These are phyloP conservation scores for Blastomyces parvus DNA, from an alignment of 2,329 filamentous ascomycete genomes.

Conservation along the genomic window DNA sequence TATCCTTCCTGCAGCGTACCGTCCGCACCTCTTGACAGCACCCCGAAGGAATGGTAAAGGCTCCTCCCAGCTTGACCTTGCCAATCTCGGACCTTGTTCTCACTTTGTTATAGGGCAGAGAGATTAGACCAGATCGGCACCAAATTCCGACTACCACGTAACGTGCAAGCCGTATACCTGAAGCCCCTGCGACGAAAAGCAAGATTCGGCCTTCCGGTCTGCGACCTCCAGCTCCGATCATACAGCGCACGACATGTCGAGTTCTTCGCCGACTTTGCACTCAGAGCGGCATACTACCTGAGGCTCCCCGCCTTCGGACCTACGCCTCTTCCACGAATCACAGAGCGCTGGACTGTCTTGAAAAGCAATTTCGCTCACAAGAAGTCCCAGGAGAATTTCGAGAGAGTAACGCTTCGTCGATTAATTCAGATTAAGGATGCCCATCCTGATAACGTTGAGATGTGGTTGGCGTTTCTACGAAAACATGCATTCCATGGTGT, in stretches of 20 bases:
- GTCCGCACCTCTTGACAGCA: constrained; percentile 3
- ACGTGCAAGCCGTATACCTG: constrained; percentile 77
- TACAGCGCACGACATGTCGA: constrained; percentile 84
- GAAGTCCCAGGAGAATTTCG: constrained; percentile 96
- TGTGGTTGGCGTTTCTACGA: constrained; percentile 85
- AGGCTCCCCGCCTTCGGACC: constrained; percentile 78
- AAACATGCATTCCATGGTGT: constrained; percentile 94
- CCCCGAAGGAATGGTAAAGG: constrained; percentile 24
- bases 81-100: constrained; percentile 3
- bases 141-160: constrained; percentile 57
- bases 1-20: neutral
- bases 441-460: constrained; percentile 73
- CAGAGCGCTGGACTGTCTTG: constrained; percentile 90
- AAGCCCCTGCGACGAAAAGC: constrained; percentile 68
- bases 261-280: constrained; percentile 88
- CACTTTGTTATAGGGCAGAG: constrained; percentile 24
- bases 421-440: constrained; percentile 91
- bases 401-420: constrained; percentile 74
- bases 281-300: constrained; percentile 90
- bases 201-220: constrained; percentile 68
- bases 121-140: constrained; percentile 27
- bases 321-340: constrained; percentile 73
- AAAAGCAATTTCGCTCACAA: constrained; percentile 87
- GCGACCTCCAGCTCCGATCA: constrained; percentile 85
- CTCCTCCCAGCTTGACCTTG: neutral